phyloP scores from a whole-genome alignment of 2,329 filamentous ascomycete genomes.

The Elsinoe ampelina region DNA sequence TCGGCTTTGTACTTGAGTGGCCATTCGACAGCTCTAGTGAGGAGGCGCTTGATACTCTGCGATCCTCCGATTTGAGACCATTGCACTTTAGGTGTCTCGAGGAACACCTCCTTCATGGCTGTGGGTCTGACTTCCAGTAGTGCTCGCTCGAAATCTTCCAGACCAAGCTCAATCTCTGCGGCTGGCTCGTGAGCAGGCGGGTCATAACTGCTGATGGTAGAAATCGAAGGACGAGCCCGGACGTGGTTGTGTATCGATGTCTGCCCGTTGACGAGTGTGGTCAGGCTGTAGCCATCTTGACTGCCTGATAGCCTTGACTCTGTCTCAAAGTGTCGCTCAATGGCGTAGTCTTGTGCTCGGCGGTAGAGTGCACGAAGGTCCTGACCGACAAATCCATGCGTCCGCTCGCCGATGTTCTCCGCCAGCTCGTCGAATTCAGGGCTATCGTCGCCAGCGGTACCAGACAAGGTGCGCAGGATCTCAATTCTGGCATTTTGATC shows the following conservation, averaged over 20 bases:
- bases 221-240: neutral
- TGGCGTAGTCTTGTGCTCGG: conserved; percentile 38
- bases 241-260: conserved; percentile 1
- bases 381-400: conserved; percentile 76
- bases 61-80: conserved; percentile 89
- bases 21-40: conserved; percentile 50
- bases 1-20: conserved; percentile 47
- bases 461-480: conserved; percentile 56
- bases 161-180: conserved; percentile 15
- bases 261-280: conserved; percentile 15
- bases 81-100: conserved; percentile 75
- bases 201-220: conserved; percentile 4
- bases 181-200: neutral
- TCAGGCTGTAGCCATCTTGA: conserved; percentile 6
- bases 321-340: conserved; percentile 27
- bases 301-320: neutral
- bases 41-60: conserved; percentile 56
- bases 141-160: conserved; percentile 54
- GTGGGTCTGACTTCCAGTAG: conserved; percentile 64
- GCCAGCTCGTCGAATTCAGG: conserved; percentile 41
- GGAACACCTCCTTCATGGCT: conserved; percentile 79
- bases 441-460: conserved; percentile 36
- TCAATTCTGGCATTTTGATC: conserved; percentile 60
- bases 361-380: conserved; percentile 62
- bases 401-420: conserved; percentile 57